Evolutionary conservation across 805 yeast genomes (phyloP), one percentile per base, ranked within the genome.

Genomic region (Danielia reshetovae): DNA sequence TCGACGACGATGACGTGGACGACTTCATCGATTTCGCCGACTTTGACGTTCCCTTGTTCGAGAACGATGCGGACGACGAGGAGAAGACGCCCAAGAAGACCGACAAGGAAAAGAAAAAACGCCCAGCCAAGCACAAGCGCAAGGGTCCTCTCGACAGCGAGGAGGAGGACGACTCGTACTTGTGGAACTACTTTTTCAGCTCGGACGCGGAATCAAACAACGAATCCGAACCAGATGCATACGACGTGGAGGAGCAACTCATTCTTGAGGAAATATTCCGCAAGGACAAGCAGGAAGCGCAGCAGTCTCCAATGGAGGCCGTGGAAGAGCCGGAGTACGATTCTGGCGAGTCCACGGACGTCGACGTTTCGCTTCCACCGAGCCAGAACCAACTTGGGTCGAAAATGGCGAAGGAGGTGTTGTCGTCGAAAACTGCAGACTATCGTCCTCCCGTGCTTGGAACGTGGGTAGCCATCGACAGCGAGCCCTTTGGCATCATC

Each of bases 291-390:
- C 34, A 37, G 22, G 17, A 15, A 7, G 11, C 21, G 17, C 18
- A 30, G 8, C 30, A 31, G 33, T 24, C 35, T 36, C 18, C 16
- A 15, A 30, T 39, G 46, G 44, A 42, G 11, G 34, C 40, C 1
- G 54, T 40, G 18, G 55, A 57, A 22, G 70, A 65, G 19, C 58
- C 54, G 14, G 64, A 51, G 5, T 62, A 63, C 43, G 75, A 74
- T 36, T 81, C 84, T 46, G 95, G 93, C 27, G 96, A 89, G 49
- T 85, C 95, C 11, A 93, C 98, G 0, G 98, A 90, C 57, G 96
- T 87, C 43, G 97, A 90, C 53, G 73, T 77, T n/a, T 72, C 81
- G 12, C 60, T 90, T 28, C 96, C 97, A 4, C 77, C 82, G 5
- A 76, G 70, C 37, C 66, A 62, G 38, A 72, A 76, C 25, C 53